Conservation (phyloP, 164 flowering plant genomes). For the Liriodendron chinense region DNA sequence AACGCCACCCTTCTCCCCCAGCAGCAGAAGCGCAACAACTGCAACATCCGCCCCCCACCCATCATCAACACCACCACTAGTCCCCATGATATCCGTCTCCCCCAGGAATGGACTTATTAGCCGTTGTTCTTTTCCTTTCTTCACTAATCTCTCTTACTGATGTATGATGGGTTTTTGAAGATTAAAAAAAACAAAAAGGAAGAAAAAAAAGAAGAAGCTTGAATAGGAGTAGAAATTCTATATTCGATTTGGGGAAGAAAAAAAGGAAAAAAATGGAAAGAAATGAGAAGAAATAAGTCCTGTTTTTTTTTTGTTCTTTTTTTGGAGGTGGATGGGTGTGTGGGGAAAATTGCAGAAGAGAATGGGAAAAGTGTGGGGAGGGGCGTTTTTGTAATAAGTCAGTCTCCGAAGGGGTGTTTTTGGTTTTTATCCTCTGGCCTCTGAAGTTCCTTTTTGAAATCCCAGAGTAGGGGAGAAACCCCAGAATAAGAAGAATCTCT, state of each 20-base stretch:
- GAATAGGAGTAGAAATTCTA: not conserved
- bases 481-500: not conserved
- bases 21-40: conserved; percentile 12
- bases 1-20: conserved; percentile 10
- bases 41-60: conserved; percentile 14
- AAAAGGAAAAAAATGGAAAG: not conserved
- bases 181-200: not conserved
- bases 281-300: not conserved
- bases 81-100: conserved; percentile 52
- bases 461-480: not conserved
- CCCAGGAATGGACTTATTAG: conserved; percentile 86
- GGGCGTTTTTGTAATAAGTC: not conserved
- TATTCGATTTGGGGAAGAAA: not conserved
- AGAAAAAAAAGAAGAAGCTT: not conserved
- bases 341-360: not conserved
- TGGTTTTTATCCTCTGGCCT: not conserved
- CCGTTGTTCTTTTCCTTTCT: not conserved
- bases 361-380: not conserved
- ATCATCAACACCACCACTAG: conserved; percentile 1
- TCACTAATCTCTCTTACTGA: not conserved
- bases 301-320: not conserved
- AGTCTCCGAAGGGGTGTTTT: not conserved
- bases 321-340: not conserved
- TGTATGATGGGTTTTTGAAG: not conserved
- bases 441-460: not conserved